Percentiles rank a stretch among this genome's conserved stretches.
These are phyloP conservation scores for Mycena venus DNA, from an alignment of 768 basidiomycete genomes.

Conservation along the genomic window DNA sequence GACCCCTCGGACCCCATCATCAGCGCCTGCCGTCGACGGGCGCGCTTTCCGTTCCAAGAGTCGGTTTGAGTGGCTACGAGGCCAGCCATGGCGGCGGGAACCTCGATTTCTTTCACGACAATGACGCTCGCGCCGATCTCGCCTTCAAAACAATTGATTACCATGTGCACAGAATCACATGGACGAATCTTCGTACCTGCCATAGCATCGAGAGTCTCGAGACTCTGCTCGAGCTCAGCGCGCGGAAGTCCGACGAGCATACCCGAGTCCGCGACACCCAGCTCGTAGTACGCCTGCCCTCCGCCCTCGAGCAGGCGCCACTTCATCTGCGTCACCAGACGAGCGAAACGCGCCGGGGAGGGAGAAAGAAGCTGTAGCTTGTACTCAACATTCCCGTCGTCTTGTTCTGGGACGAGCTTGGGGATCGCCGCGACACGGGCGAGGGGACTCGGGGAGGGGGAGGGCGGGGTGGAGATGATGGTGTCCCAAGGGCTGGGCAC, in stretches of 20 bases:
- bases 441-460: conserved; percentile 52
- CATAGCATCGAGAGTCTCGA: conserved; percentile 94
- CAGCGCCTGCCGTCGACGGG: conserved; percentile 47
- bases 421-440: conserved; percentile 59
- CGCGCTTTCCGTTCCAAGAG: conserved; percentile 53
- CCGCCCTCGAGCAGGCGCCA: conserved; percentile 93
- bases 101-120: conserved; percentile 90
- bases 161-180: neutral
- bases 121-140: conserved; percentile 77
- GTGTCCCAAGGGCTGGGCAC: conserved; percentile 89
- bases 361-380: conserved; percentile 91
- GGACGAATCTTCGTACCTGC: conserved; percentile 72
- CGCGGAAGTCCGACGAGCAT: conserved; percentile 84
- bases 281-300: conserved; percentile 87
- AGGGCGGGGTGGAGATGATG: conserved; percentile 70
- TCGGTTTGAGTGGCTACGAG: conserved; percentile 52
- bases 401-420: conserved; percentile 81
- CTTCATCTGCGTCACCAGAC: conserved; percentile 94
- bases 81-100: conserved; percentile 67
- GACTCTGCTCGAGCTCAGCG: conserved; percentile 81
- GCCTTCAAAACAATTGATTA: neutral
- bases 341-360: conserved; percentile 79
- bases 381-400: conserved; percentile 94
- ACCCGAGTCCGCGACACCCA: conserved; percentile 89
- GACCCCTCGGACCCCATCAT: conserved; percentile 33